Base-by-base conservation (phyloP, 2,329 filamentous ascomycete genomes). In the Phialocephala subalpina region DNA sequence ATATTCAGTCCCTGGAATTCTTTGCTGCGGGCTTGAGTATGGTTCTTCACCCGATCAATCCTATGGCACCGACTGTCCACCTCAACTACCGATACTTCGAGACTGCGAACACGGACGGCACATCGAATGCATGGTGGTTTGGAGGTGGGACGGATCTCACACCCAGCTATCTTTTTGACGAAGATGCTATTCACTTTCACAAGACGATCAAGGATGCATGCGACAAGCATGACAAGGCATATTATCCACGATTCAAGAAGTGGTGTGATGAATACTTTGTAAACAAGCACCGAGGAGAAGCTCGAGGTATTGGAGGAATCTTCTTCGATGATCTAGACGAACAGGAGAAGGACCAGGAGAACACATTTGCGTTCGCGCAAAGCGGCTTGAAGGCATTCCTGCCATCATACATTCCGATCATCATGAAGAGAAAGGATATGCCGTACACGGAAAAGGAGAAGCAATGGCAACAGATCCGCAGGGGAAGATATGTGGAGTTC, bases 81-180 rank as follows among this genome's bases (percentile, higher is more conserved):
- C 86, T 99, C 73, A 99, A 99, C 83, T 98, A 98, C 84, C 90
- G 96, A 64, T 99, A 99, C 81, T 99, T 99, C 77, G 96, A 99
- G 83, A 99, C 96, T 1, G 92, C 92, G 67, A 92, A 95, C 74
- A 87, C 91, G 9, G 91, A 95, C 73, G 93, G 92, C 52, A 91
- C 85, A 71, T 90, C 85, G 60, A 93, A 95, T 70, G 91, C 94
- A 8, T 99, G 96, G 95, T 99, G 96, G 96, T 99, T 97, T 75
- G 96, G 96, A 70, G 96, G 96, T 59, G 96, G 96, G 64, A 94
- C 93, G 61, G 96, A 99, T 79, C 81, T 99, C 72, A 99, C 96
- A 14, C 96, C 96, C 0, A 89, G 87, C 45, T 99, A 98, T 78
- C 87, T 99, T 36, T 98, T 97, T 80, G 95, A 97, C 73, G 96